Base-by-base conservation (phyloP, 2,329 filamentous ascomycete species). In the Blastomyces silverae region DNA sequence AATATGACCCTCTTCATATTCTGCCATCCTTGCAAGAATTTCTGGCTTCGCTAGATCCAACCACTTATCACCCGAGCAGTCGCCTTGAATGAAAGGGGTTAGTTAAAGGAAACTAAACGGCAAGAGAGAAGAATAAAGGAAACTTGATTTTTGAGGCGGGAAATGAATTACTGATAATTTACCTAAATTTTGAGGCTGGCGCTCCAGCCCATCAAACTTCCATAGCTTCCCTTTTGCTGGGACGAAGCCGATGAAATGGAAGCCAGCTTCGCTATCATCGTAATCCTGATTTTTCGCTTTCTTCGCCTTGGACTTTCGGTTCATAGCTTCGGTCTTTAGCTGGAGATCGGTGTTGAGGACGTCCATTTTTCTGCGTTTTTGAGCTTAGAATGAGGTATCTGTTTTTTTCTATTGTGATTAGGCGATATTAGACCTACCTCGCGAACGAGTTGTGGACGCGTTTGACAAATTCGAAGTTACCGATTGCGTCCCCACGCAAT, bases 191-290 rank as follows among this genome's bases (percentile, higher is more conserved):
- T 86, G 83, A 2, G 91, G 93, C 68, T 87, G 85, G 53, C 80
- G 80, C 73, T 92, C 87, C 28, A 97, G 80, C 4, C 93, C 93
- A 75, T 97, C 93, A 5, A 97, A 85, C 74, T 92, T 90, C 91
- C 91, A 97, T 17, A 96, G 84, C 64, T 85, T 80, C 2, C 85
- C 87, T n/a, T 84, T 81, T 17, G 87, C 84, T 1, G 91, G 90
- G 39, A 97, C 87, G 72, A 93, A 96, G 7, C 92, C 92, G 68
- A 96, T 89, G 75, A 94, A 97, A 73, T 97, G 93, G 72, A 89
- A 94, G 0, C 85, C 87, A 15, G 84, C 82, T n/a, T 90, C 84
- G 0, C 82, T 77, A 7, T 83, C 79, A 4, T 77, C 74, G n/a
- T 77, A 75, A 15, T 77, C 78, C 59, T 80, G 80, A 44, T 76